A percentile compares a stretch with the other conserved stretches of the same genome.
phyloP scores from a whole-genome alignment of 139 green algal species.

The Edaphochlamys debaryana region DNA sequence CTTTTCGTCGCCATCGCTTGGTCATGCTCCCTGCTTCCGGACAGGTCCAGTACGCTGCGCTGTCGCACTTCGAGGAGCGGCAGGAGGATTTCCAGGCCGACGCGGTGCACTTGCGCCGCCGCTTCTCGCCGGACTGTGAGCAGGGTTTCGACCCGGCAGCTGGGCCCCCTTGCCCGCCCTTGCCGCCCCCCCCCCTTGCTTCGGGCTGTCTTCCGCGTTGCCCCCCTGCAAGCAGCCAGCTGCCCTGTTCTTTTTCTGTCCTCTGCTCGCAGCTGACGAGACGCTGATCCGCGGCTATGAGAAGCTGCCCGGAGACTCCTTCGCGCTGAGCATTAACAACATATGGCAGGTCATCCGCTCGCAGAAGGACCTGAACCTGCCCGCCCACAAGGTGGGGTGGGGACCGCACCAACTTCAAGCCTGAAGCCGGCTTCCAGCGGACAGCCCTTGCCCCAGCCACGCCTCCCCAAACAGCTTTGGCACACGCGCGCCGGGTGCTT shows the following conservation, averaged over 20 bases:
- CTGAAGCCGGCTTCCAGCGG: too few species aligned
- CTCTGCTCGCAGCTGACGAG: constrained; percentile 55
- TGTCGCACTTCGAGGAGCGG: constrained; percentile 95
- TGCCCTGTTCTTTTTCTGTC: neutral
- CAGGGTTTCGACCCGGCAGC: too few species aligned
- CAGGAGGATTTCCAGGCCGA: constrained; percentile 93
- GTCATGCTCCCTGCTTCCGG: too few species aligned
- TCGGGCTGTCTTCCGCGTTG: too few species aligned
- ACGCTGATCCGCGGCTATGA: constrained; percentile 59
- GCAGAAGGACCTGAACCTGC: constrained; percentile 98
- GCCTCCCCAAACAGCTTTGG: too few species aligned
- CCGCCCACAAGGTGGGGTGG: constrained; percentile 93
- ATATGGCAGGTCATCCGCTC: constrained; percentile 92
- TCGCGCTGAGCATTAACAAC: constrained; percentile 82
- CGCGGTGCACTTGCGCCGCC: constrained; percentile 68
- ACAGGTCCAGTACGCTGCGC: constrained; percentile 83
- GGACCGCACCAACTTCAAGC: too few species aligned
- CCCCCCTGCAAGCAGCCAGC: too few species aligned
- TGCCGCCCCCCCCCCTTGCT: too few species aligned
- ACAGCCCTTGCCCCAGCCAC: too few species aligned
- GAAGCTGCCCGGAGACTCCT: constrained; percentile 74
- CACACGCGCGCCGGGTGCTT: too few species aligned
- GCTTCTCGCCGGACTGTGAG: constrained; percentile 79
- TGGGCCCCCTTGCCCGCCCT: too few species aligned
- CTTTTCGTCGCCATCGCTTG: too few species aligned